phyloP scores from a whole-genome alignment of 2,329 filamentous ascomycete species.

The Colletotrichum cereale region DNA sequence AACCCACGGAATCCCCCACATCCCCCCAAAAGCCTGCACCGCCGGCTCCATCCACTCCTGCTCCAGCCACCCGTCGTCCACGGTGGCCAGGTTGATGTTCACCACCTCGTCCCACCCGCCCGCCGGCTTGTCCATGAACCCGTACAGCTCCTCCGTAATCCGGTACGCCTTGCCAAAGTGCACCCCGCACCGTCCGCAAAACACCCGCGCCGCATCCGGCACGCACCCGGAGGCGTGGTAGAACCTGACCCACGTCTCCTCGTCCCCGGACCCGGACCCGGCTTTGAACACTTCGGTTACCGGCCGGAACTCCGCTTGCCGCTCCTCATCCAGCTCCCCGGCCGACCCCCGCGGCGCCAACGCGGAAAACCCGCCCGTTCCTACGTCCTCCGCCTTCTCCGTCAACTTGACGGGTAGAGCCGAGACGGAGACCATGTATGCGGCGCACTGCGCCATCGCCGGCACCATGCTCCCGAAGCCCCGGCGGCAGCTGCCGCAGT shows the following conservation, averaged over 20 bases:
- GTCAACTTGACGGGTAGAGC: conserved; percentile 31
- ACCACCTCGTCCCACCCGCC: conserved; percentile 40
- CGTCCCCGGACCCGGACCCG: conserved; percentile 22
- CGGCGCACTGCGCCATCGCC: not conserved
- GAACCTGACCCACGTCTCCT: conserved; percentile 44
- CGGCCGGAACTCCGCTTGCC: not conserved
- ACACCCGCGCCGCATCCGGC: conserved; percentile 42
- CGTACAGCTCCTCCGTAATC: conserved; percentile 40
- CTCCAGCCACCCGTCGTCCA: conserved; percentile 44
- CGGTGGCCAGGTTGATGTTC: conserved; percentile 41
- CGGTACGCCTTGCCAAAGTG: conserved; percentile 1
- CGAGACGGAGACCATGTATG: conserved; percentile 43
- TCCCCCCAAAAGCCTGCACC: not conserved
- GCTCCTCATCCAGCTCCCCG: not conserved
- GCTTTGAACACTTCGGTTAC: conserved; percentile 40
- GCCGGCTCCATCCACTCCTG: conserved; percentile 42
- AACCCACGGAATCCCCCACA: not conserved
- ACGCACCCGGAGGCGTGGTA: conserved; percentile 43
- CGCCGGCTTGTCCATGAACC: conserved; percentile 42
- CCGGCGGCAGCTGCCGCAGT: conserved; percentile 45
- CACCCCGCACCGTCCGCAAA: conserved; percentile 46
- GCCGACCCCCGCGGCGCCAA: not conserved
- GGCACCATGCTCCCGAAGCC: conserved; percentile 39
- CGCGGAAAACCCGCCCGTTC: not conserved
- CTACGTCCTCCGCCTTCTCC: not conserved